phyloP scores from a whole-genome alignment of 108 stramenopile genomes.

The Chaetoceros muelleri region DNA sequence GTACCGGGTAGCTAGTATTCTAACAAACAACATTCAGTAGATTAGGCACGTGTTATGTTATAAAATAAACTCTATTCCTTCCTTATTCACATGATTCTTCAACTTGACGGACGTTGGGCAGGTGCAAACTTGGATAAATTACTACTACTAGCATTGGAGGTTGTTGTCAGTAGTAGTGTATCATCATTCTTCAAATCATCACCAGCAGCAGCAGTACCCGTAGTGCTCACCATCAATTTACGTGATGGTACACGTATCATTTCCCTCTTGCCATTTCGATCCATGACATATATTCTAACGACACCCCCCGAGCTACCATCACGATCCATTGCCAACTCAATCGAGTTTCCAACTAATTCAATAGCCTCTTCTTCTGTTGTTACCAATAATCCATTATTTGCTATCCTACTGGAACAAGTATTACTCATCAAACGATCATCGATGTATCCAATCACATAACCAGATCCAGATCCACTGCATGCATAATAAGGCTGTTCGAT shows the following conservation, averaged over 20 bases:
- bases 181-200: too few species aligned
- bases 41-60: too few species aligned
- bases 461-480: constrained; percentile 63
- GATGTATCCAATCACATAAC: constrained; percentile 53
- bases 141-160: too few species aligned
- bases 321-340: constrained; percentile 54
- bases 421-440: constrained; percentile 26
- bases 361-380: constrained; percentile 49
- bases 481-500: constrained; percentile 53
- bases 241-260: neutral
- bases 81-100: too few species aligned
- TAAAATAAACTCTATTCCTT: too few species aligned
- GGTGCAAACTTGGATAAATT: too few species aligned
- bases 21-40: too few species aligned
- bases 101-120: too few species aligned
- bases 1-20: too few species aligned
- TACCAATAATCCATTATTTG: constrained; percentile 1
- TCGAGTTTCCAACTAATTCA: constrained; percentile 37
- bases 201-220: too few species aligned
- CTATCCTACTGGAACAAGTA: neutral
- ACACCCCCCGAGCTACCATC: constrained; percentile 80
- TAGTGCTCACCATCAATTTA: too few species aligned
- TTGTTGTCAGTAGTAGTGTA: too few species aligned
- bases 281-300: constrained; percentile 42
- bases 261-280: constrained; percentile 8